Evolutionary conservation across 306 rosid species (phyloP).

Genomic region (Clitoria ternatea): DNA sequence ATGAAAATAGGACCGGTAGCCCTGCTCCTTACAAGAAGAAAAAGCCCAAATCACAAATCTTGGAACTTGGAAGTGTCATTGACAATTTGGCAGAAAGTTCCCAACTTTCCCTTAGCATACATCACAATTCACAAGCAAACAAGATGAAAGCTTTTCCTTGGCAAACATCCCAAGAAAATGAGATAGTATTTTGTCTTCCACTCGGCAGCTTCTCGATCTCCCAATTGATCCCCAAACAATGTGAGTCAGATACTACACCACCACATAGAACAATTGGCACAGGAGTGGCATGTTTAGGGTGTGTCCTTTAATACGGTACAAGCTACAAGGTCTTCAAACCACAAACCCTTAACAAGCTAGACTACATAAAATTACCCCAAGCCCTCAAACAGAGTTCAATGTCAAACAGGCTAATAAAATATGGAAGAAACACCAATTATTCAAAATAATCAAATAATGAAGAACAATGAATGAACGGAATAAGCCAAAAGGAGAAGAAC

Average conservation of each 20-base stretch:
- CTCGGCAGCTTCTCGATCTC: neutral
- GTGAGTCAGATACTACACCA: neutral
- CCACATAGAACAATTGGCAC: neutral
- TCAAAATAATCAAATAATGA: neutral
- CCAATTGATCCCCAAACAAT: neutral
- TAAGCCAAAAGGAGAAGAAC: neutral
- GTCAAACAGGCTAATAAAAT: neutral
- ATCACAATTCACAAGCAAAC: too few relatives aligned
- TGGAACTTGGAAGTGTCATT: too few relatives aligned
- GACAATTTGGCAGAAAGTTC: too few relatives aligned
- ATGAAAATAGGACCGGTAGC: too few relatives aligned
- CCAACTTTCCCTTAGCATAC: too few relatives aligned
- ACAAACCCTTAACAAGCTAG: neutral
- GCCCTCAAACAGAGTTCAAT: neutral
- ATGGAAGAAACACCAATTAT: neutral
- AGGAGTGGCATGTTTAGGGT: too few relatives aligned
- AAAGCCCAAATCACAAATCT: too few relatives aligned
- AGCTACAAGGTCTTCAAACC: neutral
- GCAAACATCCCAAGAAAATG: neutral
- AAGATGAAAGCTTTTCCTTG: neutral
- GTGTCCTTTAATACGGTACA: neutral
- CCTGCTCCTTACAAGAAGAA: too few relatives aligned
- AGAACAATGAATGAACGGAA: constrained; percentile 5
- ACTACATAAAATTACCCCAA: neutral
- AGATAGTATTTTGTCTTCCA: neutral